Base-by-base conservation (phyloP, 108 stramenopile species). In the Cyclotella cryptica region DNA sequence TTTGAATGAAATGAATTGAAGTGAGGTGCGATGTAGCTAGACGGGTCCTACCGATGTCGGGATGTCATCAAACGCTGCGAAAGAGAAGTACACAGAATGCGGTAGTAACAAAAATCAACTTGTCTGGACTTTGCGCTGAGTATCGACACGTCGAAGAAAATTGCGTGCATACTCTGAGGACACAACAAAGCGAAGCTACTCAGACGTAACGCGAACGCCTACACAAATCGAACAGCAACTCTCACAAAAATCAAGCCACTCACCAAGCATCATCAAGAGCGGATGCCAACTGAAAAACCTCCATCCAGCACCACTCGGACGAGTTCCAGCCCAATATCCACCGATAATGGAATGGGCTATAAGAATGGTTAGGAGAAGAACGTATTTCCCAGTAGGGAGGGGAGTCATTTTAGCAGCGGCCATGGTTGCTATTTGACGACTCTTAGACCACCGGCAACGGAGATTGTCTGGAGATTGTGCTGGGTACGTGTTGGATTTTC, bases 231-330 rank as follows among this genome's bases (percentile, higher is more conserved):
- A 3, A 26, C 55, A 57, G 39, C 63, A 19, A 14, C 29, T 1
- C 49, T 29, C 44, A 53, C 21, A 58, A 60, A 0, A 40, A n/a
- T 41, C 28, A 12, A 2, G 40, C 13, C 13, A 66, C 73, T 43
- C 44, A 74, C 80, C 93, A 7, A 79, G 28, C 55, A 83, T 90
- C 93, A 94, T 94, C 45, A 92, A 71, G 40, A 94, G 75, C 2
- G 93, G 93, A 82, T 94, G 93, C 89, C 88, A 91, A 22, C 88
- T 88, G 73, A 93, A 93, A 28, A 78, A 84, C 18, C 84, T 74
- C 93, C 93, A 93, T 8, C 84, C 84, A 24, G 75, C 84, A 9
- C 89, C 89, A 39, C 55, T 67, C 15, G 89, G 88, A 30, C 81
- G 82, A 30, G 85, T 88, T 19, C 79, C 89, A 26, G 82, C 82